Conservation (phyloP, 805 yeast genomes). For the Candida morakotiae region DNA sequence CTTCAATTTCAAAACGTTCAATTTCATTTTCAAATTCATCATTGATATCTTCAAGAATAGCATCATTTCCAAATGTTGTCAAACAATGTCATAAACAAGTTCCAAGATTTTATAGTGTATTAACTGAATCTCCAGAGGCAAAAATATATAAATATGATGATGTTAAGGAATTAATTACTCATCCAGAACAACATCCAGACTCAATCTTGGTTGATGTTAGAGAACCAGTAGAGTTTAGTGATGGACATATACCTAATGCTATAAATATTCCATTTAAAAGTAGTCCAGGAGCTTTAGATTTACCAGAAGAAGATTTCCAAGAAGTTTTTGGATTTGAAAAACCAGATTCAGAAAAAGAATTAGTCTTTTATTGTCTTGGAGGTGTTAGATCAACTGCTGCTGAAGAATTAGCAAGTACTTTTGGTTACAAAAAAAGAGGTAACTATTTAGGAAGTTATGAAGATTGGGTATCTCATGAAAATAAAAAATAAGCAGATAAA, state of each 20-base stretch:
- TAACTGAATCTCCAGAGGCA: slow-evolving; percentile 39
- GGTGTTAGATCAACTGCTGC: slow-evolving; percentile 91
- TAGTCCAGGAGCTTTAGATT: slow-evolving; percentile 87
- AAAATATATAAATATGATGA: slow-evolving; percentile 49
- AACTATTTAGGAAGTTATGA: slow-evolving; percentile 83
- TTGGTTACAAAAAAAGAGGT: slow-evolving; percentile 80
- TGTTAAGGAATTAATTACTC: slow-evolving; percentile 40
- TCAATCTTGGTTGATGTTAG: slow-evolving; percentile 80
- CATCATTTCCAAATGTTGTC: background rate
- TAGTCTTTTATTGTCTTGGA: slow-evolving; percentile 87
- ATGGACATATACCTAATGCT: slow-evolving; percentile 80
- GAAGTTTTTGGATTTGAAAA: slow-evolving; percentile 78
- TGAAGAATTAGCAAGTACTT: slow-evolving; percentile 85
- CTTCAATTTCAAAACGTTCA: background rate
- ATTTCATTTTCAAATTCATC: background rate
- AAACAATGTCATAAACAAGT: background rate
- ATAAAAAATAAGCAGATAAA: slow-evolving; percentile 9
- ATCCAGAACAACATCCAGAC: slow-evolving; percentile 38
- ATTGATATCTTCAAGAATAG: background rate
- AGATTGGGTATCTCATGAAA: slow-evolving; percentile 65
- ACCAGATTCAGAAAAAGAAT: slow-evolving; percentile 66
- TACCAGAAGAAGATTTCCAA: slow-evolving; percentile 73
- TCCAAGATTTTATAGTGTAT: slow-evolving; percentile 31
- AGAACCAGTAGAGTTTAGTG: slow-evolving; percentile 76
- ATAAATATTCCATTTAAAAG: slow-evolving; percentile 86